phyloP scores from a whole-genome alignment of 306 rosid species.

The Vigna nakashimae region DNA sequence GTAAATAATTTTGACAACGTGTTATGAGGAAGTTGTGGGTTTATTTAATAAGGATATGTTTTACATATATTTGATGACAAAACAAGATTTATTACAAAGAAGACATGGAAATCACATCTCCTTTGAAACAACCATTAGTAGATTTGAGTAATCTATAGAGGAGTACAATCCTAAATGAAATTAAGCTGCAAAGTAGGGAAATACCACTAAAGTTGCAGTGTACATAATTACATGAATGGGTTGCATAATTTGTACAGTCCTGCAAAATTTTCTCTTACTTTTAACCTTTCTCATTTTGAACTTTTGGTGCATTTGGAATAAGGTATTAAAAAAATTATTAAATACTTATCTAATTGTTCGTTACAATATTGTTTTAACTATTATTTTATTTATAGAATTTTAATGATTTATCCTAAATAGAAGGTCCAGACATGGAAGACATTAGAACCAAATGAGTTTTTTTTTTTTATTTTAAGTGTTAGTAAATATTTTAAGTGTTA shows the following conservation, averaged over 20 bases:
- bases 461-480: no score
- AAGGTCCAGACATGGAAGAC: no score
- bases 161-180: conserved; percentile 3
- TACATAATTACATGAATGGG: not conserved
- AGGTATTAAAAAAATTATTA: no score
- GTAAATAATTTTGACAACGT: not conserved
- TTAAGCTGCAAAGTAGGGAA: conserved; percentile 6
- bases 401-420: no score
- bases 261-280: not conserved
- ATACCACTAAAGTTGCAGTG: not conserved
- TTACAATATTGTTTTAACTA: no score
- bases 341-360: no score
- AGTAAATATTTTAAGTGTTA: no score
- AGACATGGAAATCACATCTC: not conserved
- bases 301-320: no score
- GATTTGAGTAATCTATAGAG: not conserved
- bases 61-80: not conserved
- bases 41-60: conserved; percentile 14
- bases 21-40: conserved; percentile 10
- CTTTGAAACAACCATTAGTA: conserved; percentile 2
- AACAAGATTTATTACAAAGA: not conserved
- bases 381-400: no score
- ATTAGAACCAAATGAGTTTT: no score
- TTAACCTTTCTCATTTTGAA: not conserved
- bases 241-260: not conserved